These are phyloP conservation scores for Helotiales sp. DNA, from an alignment of 2,329 filamentous ascomycete genomes.

Conservation along the genomic window DNA sequence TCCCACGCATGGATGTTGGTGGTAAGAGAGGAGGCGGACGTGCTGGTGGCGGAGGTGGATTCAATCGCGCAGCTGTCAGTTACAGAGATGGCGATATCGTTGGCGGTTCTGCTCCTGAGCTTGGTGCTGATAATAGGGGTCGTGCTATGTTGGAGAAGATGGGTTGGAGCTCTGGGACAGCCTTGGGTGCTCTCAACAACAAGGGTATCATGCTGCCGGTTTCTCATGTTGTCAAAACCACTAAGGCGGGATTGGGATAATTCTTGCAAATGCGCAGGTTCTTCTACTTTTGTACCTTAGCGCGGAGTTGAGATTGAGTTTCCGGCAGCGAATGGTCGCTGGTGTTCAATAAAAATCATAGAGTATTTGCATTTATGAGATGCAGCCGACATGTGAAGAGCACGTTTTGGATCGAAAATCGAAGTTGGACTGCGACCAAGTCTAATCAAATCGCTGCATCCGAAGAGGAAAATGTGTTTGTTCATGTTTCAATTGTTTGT, in stretches of 20 bases:
- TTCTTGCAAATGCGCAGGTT: background rate
- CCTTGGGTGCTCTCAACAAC: conserved; percentile 80
- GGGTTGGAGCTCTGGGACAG: conserved; percentile 91
- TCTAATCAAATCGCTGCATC: background rate
- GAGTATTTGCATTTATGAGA: background rate
- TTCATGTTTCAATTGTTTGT: conserved; percentile 40
- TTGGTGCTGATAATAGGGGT: conserved; percentile 82
- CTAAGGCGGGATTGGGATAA: conserved; percentile 78
- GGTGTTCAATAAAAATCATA: background rate
- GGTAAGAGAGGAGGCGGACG: conserved; percentile 41
- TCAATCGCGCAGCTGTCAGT: conserved; percentile 51
- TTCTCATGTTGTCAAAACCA: conserved; percentile 83
- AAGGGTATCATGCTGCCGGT: conserved; percentile 89
- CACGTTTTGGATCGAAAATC: background rate
- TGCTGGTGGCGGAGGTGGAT: conserved; percentile 45
- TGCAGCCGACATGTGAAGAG: background rate
- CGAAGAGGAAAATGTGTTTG: conserved; percentile 9
- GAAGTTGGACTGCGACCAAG: too few relatives aligned
- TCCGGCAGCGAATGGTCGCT: background rate
- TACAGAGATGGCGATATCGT: conserved; percentile 89
- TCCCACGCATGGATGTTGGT: conserved; percentile 57
- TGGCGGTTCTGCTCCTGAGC: conserved; percentile 81
- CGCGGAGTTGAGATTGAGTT: background rate
- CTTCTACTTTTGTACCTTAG: background rate
- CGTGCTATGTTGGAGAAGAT: conserved; percentile 92